A percentile compares a stretch with the other conserved stretches of the same genome.
Conservation (phyloP, 495 filamentous ascomycete species). For the Aspergillus bertholletiae region DNA sequence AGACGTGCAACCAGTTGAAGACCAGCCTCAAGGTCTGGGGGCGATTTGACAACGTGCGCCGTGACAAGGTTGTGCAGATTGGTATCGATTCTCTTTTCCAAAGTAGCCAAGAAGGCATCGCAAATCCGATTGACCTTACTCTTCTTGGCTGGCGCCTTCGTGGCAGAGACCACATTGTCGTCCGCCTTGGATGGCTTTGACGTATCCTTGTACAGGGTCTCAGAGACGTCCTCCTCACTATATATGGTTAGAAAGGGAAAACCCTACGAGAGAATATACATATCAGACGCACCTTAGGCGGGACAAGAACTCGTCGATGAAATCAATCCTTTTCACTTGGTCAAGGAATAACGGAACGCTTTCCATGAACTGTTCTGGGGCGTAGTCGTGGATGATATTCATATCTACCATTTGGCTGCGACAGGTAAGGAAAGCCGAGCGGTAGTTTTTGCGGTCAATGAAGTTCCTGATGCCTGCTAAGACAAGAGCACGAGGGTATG, state of each 20-base stretch:
- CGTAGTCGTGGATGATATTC: slow-evolving; percentile 96
- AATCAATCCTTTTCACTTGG: slow-evolving; percentile 78
- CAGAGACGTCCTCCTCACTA: slow-evolving; percentile 89
- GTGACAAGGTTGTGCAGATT: slow-evolving; percentile 92
- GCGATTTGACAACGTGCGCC: slow-evolving; percentile 87
- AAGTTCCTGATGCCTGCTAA: slow-evolving; percentile 79
- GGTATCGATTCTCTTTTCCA: slow-evolving; percentile 59
- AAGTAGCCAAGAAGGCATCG: slow-evolving; percentile 70
- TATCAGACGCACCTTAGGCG: slow-evolving; percentile 63
- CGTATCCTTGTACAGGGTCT: slow-evolving; percentile 92
- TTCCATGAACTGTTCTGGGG: slow-evolving; percentile 74
- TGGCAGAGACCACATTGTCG: neutral
- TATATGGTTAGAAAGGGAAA: slow-evolving; percentile 12
- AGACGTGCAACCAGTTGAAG: slow-evolving; percentile 72
- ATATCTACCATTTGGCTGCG: slow-evolving; percentile 92
- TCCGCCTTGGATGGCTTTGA: slow-evolving; percentile 31
- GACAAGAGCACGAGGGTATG: slow-evolving; percentile 89
- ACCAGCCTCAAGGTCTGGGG: slow-evolving; percentile 85
- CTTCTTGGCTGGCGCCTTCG: slow-evolving; percentile 21
- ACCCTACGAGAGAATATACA: neutral
- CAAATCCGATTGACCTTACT: slow-evolving; percentile 86
- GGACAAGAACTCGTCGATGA: slow-evolving; percentile 90
- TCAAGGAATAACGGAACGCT: slow-evolving; percentile 75
- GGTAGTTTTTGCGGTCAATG: slow-evolving; percentile 77
- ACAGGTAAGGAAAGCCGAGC: slow-evolving; percentile 78